Evolutionary conservation across 345 rosid genomes (phyloP).

Genomic region (Populus davidiana): DNA sequence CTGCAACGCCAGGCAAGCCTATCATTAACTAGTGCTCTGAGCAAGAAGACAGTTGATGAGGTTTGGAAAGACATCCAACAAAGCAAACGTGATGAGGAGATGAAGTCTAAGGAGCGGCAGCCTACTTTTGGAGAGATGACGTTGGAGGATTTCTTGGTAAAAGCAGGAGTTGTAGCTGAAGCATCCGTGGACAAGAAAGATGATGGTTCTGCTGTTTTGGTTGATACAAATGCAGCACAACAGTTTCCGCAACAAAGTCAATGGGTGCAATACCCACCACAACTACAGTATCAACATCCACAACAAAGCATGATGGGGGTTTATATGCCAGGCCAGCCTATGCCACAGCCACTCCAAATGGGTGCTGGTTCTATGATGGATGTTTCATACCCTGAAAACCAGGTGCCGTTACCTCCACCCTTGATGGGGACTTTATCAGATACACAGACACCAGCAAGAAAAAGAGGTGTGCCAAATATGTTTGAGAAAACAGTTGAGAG

Average conservation of each 20-base stretch:
- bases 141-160: conserved; percentile 92
- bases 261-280: conserved; percentile 79
- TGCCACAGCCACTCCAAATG: conserved; percentile 52
- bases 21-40: conserved; percentile 57
- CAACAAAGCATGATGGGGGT: conserved; percentile 63
- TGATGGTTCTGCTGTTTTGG: conserved; percentile 33
- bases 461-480: conserved; percentile 60
- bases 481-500: conserved; percentile 82
- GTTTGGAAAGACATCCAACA: conserved; percentile 97
- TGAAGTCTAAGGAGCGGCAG: conserved; percentile 64
- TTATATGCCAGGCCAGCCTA: conserved; percentile 56
- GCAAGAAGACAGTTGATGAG: conserved; percentile 95
- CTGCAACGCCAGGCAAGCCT: conserved; percentile 69
- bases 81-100: conserved; percentile 51
- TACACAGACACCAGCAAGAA: conserved; percentile 72
- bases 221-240: conserved; percentile 44
- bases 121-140: conserved; percentile 92
- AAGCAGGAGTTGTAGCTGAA: conserved; percentile 88
- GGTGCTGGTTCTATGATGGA: conserved; percentile 63
- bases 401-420: conserved; percentile 56
- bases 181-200: conserved; percentile 39
- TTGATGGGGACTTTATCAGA: conserved; percentile 79
- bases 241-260: conserved; percentile 65
- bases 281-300: conserved; percentile 60
- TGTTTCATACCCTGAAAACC: conserved; percentile 63